Evolutionary conservation across 768 basidiomycete genomes (phyloP), one percentile per base, ranked within the genome.

Genomic region (Leccinum subtestaceum): DNA sequence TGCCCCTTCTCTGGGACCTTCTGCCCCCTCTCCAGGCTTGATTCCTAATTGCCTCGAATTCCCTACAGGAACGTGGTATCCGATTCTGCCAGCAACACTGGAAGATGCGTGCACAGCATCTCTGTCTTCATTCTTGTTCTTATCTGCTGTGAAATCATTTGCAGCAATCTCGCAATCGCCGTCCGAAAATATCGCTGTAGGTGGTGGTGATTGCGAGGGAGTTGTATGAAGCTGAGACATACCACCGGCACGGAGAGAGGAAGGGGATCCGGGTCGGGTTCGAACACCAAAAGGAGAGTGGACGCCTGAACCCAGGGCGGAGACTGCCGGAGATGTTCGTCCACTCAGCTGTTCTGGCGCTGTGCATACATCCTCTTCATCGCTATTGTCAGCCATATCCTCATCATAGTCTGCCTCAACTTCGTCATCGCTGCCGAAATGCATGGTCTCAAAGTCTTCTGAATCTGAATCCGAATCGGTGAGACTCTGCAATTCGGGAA

Each of bases 341-440:
- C 67, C 69, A 47, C 63, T 71, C n/a, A 58, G 32, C 12, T 57
- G 58, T 50, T 70, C 68, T 36, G 61, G 61, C 5, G 65, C 61
- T 23, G 67, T 67, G 54, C 68, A 69, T 29, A 59, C 61, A 7
- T 70, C 65, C 21, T 58, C 65, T 52, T 70, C 67, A 9, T 70
- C 67, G 15, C 59, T 65, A 27, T 72, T 75, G 48, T 68, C 69
- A 25, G 71, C 70, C 5, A 19, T 2, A n/a, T 70, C 70, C 9
- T 70, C 69, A 46, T 74, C 75, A 46, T 63, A 64, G 40, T 73
- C 59, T 12, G 74, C 68, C 8, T 69, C 66, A 32, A 65, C 70
- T 52, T 65, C 67, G 50, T 67, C 63, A 36, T 60, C 69, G 32
- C 61, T 69, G 52, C 63, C 61, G 19, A 47, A 57, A 31, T 29